Base-by-base conservation (phyloP, 495 filamentous ascomycete genomes). In the Penicillium diatomitis region DNA sequence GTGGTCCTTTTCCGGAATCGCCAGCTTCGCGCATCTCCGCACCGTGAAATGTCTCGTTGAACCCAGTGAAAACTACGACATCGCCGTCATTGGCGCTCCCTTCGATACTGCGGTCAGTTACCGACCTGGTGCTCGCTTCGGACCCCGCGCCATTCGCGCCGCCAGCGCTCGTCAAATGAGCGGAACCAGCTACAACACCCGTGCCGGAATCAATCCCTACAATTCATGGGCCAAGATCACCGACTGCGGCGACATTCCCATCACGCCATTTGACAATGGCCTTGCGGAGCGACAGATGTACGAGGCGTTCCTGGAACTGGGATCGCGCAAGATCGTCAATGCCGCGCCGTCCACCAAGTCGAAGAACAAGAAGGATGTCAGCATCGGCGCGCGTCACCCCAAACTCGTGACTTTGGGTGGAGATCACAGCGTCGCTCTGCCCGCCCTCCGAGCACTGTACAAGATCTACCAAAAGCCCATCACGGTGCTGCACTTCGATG, bases 81-180 rank as follows among this genome's bases (percentile, higher is more conserved):
- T 94, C 52, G 88, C 74, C 32, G 79, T 94, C 42, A 79, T 94
- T 43, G 88, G 88, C 2, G 87, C 80, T 1, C 88, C 88, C 0
- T 94, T 94, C 58, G 88, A 94, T 62, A 91, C 87, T 1, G 85
- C 87, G 11, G 83, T 87, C 11, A 82, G 71, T 53, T 91, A 91
- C 67, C 71, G 88, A 53, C 88, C 88, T 44, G 85, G 85, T 27
- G 88, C 88, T 20, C 78, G 87, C 9, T 91, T 91, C 61, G 87
- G 87, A 0, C 88, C 88, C 12, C 79, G 87, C 32, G 83, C 87
- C 46, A 94, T 94, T 52, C 81, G 88, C 43, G 82, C 85, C 36
- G 87, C 84, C 40, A 87, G 83, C 30, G 78, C 82, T 6, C 76
- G 86, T 32, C 86, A 90, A 63, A 83, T 82, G 37, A 69, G 79